These are phyloP conservation scores for Calendula officinalis DNA, from an alignment of 129 eudicot species.

Conservation along the genomic window DNA sequence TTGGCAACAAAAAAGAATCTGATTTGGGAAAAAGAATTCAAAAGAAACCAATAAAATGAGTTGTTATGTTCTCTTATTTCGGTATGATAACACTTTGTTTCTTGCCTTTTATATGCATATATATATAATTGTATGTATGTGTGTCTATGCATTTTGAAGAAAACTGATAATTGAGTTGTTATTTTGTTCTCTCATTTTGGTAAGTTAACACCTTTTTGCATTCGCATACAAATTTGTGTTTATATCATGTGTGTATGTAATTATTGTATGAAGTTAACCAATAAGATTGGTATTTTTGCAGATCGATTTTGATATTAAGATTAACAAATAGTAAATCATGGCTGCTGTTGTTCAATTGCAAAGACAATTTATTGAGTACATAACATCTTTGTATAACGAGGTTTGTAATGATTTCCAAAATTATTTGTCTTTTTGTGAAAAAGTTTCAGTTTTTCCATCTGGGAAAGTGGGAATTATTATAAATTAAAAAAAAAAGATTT, in stretches of 20 bases:
- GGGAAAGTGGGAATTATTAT: background rate
- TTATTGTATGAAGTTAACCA: background rate
- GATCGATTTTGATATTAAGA: constrained; percentile 12
- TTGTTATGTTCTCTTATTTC: constrained; percentile 7
- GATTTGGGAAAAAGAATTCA: background rate
- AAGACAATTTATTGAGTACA: constrained; percentile 56
- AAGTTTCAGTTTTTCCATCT: background rate
- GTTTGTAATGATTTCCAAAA: constrained; percentile 23
- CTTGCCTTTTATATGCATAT: background rate
- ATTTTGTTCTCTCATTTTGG: constrained; percentile 16
- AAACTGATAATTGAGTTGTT: background rate
- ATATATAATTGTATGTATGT: background rate
- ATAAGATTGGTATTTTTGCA: constrained; percentile 24
- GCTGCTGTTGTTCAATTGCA: constrained; percentile 47
- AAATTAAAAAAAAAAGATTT: background rate
- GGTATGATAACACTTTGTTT: background rate
- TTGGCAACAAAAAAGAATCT: constrained; percentile 11
- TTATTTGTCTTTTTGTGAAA: background rate
- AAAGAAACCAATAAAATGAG: constrained; percentile 19
- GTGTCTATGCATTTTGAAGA: constrained; percentile 1
- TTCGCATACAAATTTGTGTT: background rate
- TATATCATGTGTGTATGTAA: background rate
- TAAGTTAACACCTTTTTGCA: constrained; percentile 1
- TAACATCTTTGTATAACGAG: constrained; percentile 50
- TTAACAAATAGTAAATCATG: constrained; percentile 5